Evolutionary conservation across 164 flowering plant species (phyloP), one percentile per base, ranked within the genome.

Genomic region (Vitis rotundifolia): DNA sequence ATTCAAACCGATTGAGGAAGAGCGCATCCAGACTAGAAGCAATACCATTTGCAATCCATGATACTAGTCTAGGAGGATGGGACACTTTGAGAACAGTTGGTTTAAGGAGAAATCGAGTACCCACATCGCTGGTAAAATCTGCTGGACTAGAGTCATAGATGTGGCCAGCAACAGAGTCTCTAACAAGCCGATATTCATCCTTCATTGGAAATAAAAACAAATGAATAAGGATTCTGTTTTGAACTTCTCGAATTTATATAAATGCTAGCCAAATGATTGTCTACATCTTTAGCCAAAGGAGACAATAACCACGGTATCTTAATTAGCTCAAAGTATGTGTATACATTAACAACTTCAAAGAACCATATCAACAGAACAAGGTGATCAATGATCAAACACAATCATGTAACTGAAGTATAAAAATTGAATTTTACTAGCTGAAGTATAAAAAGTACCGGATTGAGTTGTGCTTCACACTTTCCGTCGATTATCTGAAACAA

Each of bases 61-160:
- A 77, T 11, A 76, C 81, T 26, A 88, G 3, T 75, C 82, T 84
- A 28, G 96, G 97, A 61, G 97, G 98, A 61, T 66, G 79, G 44
- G 94, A 83, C 77, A 86, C 78, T 76, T 81, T 80, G 37, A 92
- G 83, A 61, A 87, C 79, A 10, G 87, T 61, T 49, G 97, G 97
- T 63, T 91, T 93, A 76, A 92, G 91, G 73, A 81, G 72, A 79
- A 94, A 92, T 52, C 77, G 76, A 28, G 88, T 80, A 29, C 97
- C 97, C 74, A 85, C 28, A 66, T 92, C 97, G 74, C 99, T 92
- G 26, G 91, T 89, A 73, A 91, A 92, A 79, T 95, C 99, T 28
- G 89, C 92, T 44, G 99, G 99, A 72, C 88, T 75, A 5, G 99
- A 95, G 72, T 95, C 99, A 70, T 87, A 95, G 49, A 91, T 88